Base-by-base conservation (phyloP, 78 protist genomes). In the Protostelium mycophagum region DNA sequence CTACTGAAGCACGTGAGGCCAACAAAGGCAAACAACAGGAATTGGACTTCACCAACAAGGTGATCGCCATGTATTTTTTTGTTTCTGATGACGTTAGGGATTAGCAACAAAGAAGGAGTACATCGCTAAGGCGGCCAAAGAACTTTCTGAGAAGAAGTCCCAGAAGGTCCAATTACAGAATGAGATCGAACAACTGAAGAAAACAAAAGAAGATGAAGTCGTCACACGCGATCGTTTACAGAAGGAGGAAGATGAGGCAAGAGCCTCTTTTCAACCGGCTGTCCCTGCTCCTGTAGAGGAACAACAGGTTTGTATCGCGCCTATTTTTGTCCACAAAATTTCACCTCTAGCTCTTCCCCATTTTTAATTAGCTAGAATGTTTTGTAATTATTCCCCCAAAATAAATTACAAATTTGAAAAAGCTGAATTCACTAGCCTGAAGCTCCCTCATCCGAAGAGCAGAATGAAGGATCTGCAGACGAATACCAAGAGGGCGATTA, bases 391-490 rank as follows among this genome's bases (percentile, higher is more conserved):
- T n/a, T n/a, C n/a, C n/a, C n/a, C n/a, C n/a, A n/a, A n/a, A 85
- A 36, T 36, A 16, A 16, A 85, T 36, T 25, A 85, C 28, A 28
- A 28, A 28, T 85, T 0, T 28, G 25, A 10, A 28, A 38, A 28
- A 1, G 0, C 38, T 28, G 0, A 28, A 28, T 85, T 28, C 38
- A 90, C n/a, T n/a, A n/a, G n/a, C n/a, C n/a, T n/a, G n/a, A n/a
- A n/a, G n/a, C n/a, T n/a, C n/a, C 73, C 73, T 5, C 73, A 38
- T 86, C 28, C 84, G 87, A 87, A 34, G 31, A 34, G n/a, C 88
- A 87, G 34, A 28, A 63, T 28, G 89, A 91, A 34, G 88, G 39
- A 86, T 29, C 35, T 87, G 28, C 63, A 83, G 1, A 85, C 37
- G 87, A 91, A 38, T 83, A 63, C 36, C 28, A 31, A 29, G 38